Evolutionary conservation across 345 rosid genomes (phyloP), one percentile per base, ranked within the genome.

Genomic region (Euphorbia lathyris): DNA sequence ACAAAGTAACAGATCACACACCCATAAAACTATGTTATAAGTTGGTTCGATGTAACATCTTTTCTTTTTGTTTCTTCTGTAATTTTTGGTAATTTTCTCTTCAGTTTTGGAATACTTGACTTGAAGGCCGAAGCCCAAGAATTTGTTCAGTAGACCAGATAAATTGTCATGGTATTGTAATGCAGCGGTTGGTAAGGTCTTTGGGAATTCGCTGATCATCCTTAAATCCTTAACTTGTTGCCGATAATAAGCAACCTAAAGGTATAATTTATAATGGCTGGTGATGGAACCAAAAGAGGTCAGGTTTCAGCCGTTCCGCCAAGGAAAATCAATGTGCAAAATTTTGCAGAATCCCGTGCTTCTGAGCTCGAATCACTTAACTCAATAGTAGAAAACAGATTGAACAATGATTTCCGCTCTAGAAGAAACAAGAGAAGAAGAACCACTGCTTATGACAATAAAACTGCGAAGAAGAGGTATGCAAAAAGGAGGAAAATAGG

Each of bases 391-490:
- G 72, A 92, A 3, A 58, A 74, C 63, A 85, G 92, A 53, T 63
- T 85, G 74, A 78, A 77, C 64, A 84, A 85, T 47, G 80, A 91
- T 79, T 90, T 89, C 67, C 62, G 82, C 32, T 87, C 92, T 50
- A 74, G 73, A 71, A 82, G 93, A 79, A 85, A 86, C 84, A 82
- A 90, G 86, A 88, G 90, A 72, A 87, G 97, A 83, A 88, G 97
- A 78, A 91, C 97, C 72, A 86, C 89, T 19, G 74, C 93, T 42
- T 82, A 79, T 55, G 84, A 88, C 59, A 85, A 74, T 60, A 79
- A 77, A 76, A 80, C 75, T 68, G 77, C 92, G 1, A 84, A 83
- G 73, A 82, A 62, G 65, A 81, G 88, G 71, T 19, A 72, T 65
- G 65, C 78, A 26, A 87, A 87, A 80, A 85, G 83, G 74, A 80